A percentile compares a stretch with the other conserved stretches of the same genome.
Conservation (phyloP, 495 filamentous ascomycete species). For the Xeromyces bisporus region DNA sequence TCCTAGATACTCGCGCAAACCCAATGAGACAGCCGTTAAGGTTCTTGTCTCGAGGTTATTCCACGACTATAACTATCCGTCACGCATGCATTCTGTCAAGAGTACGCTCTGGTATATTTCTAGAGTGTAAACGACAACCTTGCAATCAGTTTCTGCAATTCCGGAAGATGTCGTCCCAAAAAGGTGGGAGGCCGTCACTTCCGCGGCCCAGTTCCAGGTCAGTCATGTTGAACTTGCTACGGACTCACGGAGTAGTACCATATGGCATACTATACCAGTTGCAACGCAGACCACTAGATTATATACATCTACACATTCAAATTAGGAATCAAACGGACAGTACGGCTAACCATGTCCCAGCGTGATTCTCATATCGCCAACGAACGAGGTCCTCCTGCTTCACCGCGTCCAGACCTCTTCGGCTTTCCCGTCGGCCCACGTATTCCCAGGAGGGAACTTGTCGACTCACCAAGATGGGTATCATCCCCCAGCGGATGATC, state of each 20-base stretch:
- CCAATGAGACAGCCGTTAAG: background rate
- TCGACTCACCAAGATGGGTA: conserved; percentile 53
- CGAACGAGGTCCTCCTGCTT: conserved; percentile 74
- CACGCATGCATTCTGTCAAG: background rate
- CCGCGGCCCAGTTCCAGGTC: conserved; percentile 24
- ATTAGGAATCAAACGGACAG: too few species aligned
- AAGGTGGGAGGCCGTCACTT: conserved; percentile 7
- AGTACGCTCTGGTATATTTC: background rate
- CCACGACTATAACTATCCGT: background rate
- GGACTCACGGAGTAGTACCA: too few species aligned
- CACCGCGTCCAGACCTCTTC: conserved; percentile 67
- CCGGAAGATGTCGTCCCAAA: background rate
- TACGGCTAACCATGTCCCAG: too few species aligned
- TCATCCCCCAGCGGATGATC: conserved; percentile 24
- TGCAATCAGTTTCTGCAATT: background rate
- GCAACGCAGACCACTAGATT: too few species aligned
- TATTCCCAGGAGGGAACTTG: conserved; percentile 90
- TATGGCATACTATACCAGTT: background rate
- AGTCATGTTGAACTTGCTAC: too few species aligned
- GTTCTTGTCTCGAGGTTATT: background rate
- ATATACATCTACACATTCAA: too few species aligned
- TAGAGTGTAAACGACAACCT: background rate
- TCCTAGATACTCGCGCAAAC: background rate
- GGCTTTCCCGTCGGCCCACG: conserved; percentile 81
- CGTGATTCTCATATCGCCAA: conserved; percentile 69